Evolutionary conservation across 208 protist species (phyloP).

Genomic region (Leptomonas pyrrhocoris): DNA sequence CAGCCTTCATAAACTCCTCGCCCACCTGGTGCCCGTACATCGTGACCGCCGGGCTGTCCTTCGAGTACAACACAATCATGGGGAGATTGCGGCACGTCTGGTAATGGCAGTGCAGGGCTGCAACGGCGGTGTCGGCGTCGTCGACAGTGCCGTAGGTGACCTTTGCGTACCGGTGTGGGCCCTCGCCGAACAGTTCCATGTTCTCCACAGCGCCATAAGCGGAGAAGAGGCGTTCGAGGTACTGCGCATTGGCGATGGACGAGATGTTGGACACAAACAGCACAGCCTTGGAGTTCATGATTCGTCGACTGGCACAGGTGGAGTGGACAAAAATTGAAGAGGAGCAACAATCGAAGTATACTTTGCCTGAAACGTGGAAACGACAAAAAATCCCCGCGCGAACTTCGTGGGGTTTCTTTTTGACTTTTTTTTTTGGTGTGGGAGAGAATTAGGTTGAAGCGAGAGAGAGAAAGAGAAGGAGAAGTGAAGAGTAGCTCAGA

Average conservation of each 20-base stretch:
- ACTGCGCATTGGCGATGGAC: constrained; percentile 73
- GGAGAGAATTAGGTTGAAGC: constrained; percentile 12
- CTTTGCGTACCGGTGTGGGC: constrained; percentile 61
- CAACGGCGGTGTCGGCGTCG: constrained; percentile 80
- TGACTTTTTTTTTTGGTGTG: not conserved
- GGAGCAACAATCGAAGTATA: not conserved
- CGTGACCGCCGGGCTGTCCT: constrained; percentile 61
- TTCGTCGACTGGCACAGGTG: not conserved
- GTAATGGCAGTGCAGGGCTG: constrained; percentile 85
- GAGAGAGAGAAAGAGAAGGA: constrained; percentile 19
- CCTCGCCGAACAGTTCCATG: constrained; percentile 65
- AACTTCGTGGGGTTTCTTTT: no score
- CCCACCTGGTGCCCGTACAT: constrained; percentile 74
- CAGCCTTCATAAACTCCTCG: constrained; percentile 57
- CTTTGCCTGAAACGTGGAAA: no score
- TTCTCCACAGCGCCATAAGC: constrained; percentile 73
- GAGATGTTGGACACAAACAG: constrained; percentile 86
- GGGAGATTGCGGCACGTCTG: constrained; percentile 65
- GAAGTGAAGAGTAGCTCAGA: no score
- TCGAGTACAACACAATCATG: constrained; percentile 84
- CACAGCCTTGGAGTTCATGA: constrained; percentile 34
- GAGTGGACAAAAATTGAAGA: constrained; percentile 11
- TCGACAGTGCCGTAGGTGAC: constrained; percentile 72
- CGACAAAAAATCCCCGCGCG: no score
- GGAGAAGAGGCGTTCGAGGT: constrained; percentile 84